Percentiles rank a stretch among this genome's conserved stretches.
Conservation (phyloP, 1,139 yeast genomes). For the Yamadazyma friedrichii region DNA sequence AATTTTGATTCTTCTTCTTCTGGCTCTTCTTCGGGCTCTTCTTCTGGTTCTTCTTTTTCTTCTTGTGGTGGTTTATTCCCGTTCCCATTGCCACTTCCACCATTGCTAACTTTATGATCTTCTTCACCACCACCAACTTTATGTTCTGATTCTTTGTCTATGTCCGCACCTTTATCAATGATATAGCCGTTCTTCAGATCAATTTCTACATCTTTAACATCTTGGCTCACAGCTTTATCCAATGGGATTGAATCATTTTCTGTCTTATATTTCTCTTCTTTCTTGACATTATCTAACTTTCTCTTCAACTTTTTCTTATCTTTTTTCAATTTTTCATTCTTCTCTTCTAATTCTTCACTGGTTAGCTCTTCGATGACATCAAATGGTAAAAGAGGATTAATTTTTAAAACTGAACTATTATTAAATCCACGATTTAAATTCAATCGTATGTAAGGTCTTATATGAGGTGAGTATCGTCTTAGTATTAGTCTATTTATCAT, state of each 20-base stretch:
- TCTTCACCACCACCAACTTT: slow-evolving; percentile 1
- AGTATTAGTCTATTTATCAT: not conserved
- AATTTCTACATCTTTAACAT: slow-evolving; percentile 10
- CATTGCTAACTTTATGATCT: slow-evolving; percentile 10
- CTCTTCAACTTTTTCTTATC: slow-evolving; percentile 25
- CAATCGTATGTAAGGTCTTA: too few species aligned
- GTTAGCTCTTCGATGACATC: slow-evolving; percentile 32
- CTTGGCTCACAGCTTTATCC: slow-evolving; percentile 13
- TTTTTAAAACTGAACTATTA: slow-evolving; percentile 4
- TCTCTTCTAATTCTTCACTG: slow-evolving; percentile 29
- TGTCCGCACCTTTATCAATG: slow-evolving; percentile 17
- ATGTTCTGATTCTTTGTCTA: slow-evolving; percentile 8
- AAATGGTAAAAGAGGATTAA: slow-evolving; percentile 32
- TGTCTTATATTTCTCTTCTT: slow-evolving; percentile 12
- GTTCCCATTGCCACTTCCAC: slow-evolving; percentile 8
- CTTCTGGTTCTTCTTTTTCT: slow-evolving; percentile 13
- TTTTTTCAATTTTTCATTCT: slow-evolving; percentile 24
- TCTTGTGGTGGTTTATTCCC: slow-evolving; percentile 12
- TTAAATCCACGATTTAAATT: too few species aligned
- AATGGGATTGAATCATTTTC: slow-evolving; percentile 18
- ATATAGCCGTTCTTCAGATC: slow-evolving; percentile 9
- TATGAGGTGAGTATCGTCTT: not conserved
- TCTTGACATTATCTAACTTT: slow-evolving; percentile 18
- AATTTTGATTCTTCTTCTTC: slow-evolving; percentile 15
- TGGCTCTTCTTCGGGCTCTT: slow-evolving; percentile 14